phyloP scores from a whole-genome alignment of 345 rosid species.

The Trapa incisa region DNA sequence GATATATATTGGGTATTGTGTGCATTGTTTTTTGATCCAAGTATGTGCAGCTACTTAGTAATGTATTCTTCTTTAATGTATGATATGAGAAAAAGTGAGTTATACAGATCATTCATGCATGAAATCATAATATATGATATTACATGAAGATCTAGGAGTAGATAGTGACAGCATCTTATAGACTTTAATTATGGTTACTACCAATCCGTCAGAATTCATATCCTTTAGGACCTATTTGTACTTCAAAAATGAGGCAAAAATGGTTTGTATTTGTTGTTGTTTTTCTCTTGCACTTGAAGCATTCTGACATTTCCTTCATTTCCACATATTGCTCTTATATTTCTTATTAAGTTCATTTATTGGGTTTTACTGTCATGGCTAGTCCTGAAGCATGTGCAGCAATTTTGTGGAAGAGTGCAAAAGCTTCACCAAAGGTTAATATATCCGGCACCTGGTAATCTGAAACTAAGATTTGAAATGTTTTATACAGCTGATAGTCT shows the following conservation, averaged over 20 bases:
- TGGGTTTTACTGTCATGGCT: slow-evolving; percentile 12
- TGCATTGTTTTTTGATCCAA: no score
- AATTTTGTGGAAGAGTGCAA: slow-evolving; percentile 83
- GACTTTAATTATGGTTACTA: background rate
- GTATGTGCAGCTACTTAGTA: no score
- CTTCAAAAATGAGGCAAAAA: background rate
- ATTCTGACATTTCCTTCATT: background rate
- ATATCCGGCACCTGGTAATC: no score
- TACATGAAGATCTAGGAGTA: background rate
- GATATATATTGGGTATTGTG: no score
- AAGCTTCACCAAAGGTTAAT: slow-evolving; percentile 79
- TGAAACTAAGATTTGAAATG: background rate
- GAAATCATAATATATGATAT: background rate
- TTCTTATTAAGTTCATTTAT: slow-evolving; percentile 5
- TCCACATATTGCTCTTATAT: background rate
- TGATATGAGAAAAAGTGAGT: background rate
- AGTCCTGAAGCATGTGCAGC: slow-evolving; percentile 99
- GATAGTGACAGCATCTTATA: background rate
- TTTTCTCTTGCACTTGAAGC: background rate
- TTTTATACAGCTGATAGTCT: slow-evolving; percentile 1
- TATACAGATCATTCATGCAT: background rate
- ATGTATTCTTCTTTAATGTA: no score
- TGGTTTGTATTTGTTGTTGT: background rate
- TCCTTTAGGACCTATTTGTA: no score
- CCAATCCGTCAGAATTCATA: no score